Evolutionary conservation across 257 asterid genomes (phyloP).

Genomic region (Solanum pimpinellifolium): DNA sequence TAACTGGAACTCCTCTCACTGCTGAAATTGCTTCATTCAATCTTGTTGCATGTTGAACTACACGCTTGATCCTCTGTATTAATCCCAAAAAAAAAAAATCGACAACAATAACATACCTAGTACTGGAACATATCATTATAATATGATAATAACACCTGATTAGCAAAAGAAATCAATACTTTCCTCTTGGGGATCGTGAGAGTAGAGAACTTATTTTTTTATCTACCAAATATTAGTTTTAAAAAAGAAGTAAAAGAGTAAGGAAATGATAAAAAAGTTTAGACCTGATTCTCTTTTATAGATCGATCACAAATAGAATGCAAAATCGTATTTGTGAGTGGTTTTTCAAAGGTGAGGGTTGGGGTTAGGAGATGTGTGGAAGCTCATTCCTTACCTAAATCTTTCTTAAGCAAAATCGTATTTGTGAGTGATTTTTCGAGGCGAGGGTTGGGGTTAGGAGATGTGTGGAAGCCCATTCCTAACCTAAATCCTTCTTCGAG

Average conservation of each 20-base stretch:
- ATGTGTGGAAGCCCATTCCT: not conserved
- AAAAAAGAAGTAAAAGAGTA: not conserved
- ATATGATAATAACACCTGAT: not conserved
- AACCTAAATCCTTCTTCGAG: not conserved
- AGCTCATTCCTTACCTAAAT: not conserved
- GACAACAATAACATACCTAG: not conserved
- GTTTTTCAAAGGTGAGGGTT: not conserved
- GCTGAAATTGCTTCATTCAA: conserved; percentile 41
- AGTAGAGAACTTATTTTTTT: not conserved
- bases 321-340: not conserved
- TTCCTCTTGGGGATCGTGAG: fast-evolving
- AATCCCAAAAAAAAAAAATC: not conserved
- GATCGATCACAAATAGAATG: not conserved
- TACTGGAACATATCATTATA: not conserved
- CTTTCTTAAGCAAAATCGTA: not conserved
- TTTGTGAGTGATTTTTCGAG: no score
- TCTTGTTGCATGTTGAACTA: conserved; percentile 24
- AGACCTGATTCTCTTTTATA: not conserved
- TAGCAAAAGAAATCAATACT: not conserved
- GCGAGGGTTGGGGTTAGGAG: not conserved
- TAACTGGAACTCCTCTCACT: conserved; percentile 28
- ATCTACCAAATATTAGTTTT: not conserved
- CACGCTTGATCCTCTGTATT: conserved; percentile 40
- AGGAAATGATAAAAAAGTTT: not conserved
- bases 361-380: not conserved